Evolutionary conservation across 768 basidiomycete genomes (phyloP).

Genomic region (Pleurotus cornucopiae): DNA sequence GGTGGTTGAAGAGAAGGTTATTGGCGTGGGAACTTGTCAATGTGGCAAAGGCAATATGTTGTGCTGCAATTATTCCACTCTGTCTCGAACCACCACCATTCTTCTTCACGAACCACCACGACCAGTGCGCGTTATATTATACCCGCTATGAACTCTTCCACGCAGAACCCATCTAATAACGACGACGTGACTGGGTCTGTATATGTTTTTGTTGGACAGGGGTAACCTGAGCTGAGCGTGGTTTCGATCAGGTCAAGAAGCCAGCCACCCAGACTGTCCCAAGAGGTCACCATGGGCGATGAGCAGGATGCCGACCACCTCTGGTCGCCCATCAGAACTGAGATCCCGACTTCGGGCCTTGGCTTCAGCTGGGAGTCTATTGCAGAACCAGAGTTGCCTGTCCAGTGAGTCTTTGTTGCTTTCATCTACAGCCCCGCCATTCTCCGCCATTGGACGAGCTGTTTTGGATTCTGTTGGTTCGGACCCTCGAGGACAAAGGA

Average conservation of each 20-base stretch:
- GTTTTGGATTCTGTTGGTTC: not conserved
- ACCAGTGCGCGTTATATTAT: conserved; percentile 33
- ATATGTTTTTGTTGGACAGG: conserved; percentile 12
- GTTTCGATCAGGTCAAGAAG: conserved; percentile 1
- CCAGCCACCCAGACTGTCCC: conserved; percentile 1
- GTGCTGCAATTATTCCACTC: not conserved
- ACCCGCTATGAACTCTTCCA: conserved; percentile 22
- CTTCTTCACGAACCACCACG: conserved; percentile 33
- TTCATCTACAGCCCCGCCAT: conserved; percentile 4
- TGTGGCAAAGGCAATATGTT: not conserved
- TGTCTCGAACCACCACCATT: conserved; percentile 25
- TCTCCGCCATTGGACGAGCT: not conserved
- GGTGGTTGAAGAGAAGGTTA: not conserved
- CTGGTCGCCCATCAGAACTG: conserved; percentile 33
- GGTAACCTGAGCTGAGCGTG: not conserved
- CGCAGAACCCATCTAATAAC: conserved; percentile 11
- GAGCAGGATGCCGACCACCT: conserved; percentile 16
- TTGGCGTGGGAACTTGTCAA: not conserved
- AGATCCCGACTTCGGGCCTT: conserved; percentile 47
- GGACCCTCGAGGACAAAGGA: conserved; percentile 12
- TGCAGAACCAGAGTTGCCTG: conserved; percentile 16
- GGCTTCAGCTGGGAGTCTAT: conserved; percentile 40
- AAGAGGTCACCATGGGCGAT: conserved; percentile 13
- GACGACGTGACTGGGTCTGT: conserved; percentile 30
- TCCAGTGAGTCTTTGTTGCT: conserved; percentile 41